Evolutionary conservation across 1,139 yeast species (phyloP).

Genomic region (Chernovozyma aurita): DNA sequence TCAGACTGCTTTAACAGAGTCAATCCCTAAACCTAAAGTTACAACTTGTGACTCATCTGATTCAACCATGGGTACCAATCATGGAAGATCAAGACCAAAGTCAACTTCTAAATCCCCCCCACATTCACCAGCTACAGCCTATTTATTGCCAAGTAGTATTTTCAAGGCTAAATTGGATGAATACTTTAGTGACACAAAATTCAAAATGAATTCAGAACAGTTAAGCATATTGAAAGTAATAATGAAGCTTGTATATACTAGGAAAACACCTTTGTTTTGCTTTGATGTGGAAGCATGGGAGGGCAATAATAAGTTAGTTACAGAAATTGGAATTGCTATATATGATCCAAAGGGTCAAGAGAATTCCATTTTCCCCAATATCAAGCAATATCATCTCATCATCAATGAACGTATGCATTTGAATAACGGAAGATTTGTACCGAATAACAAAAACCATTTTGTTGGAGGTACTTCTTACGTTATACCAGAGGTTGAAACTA

Average conservation of each 20-base stretch:
- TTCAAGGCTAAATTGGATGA: constrained; percentile 5
- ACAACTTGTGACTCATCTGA: no score
- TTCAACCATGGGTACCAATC: no score
- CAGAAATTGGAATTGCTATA: constrained; percentile 68
- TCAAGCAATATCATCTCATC: constrained; percentile 54
- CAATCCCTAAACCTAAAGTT: no score
- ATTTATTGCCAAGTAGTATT: neutral
- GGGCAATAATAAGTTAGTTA: constrained; percentile 37
- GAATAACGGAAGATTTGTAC: constrained; percentile 56
- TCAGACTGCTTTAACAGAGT: no score
- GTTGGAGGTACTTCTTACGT: constrained; percentile 55
- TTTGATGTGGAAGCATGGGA: constrained; percentile 73
- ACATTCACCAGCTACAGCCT: no score
- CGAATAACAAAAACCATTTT: constrained; percentile 56
- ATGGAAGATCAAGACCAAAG: no score
- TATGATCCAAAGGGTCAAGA: constrained; percentile 53
- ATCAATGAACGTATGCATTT: constrained; percentile 44
- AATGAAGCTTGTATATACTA: constrained; percentile 25
- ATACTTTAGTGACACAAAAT: constrained; percentile 17
- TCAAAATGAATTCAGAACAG: constrained; percentile 15
- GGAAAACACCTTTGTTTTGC: constrained; percentile 42
- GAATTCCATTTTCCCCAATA: constrained; percentile 39
- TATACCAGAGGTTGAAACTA: constrained; percentile 32
- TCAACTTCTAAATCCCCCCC: no score
- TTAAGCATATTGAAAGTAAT: constrained; percentile 16